Base-by-base conservation (phyloP, 2,329 filamentous ascomycete species). In the Penicillium sp. region DNA sequence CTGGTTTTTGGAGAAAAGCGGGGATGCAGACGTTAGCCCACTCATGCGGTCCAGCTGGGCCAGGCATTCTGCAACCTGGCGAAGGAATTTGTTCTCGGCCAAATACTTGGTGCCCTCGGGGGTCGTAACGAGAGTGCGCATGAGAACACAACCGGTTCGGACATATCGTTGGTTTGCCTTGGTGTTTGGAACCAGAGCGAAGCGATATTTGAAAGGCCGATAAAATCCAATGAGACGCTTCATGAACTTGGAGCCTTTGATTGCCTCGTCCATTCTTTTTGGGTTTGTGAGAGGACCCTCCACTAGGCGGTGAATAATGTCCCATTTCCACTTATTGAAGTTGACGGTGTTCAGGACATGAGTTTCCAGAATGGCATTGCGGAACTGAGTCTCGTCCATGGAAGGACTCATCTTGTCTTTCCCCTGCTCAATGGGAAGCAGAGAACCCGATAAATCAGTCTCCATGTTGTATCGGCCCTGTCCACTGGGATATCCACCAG, bases 321-420 rank as follows among this genome's bases (percentile, higher is more conserved):
- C 91, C 94, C 95, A 99, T 70, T 96, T 93, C 94, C 94, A 99
- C 72, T 99, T 99, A 39, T 86, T 81, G 68, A 90, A 96, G 65
- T 96, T 97, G 60, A 91, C 91, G 59, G 90, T 94, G 61, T 88
- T 90, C 45, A 97, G 79, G 2, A 99, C 91, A 53, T 91, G 87
- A 4, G 91, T 94, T 59, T 97, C 80, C 39, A 82, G 72, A 69
- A 89, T 82, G 29, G 85, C 76, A 53, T 80, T 81, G 41, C 85
- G 80, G 65, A 89, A 88, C 53, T 83, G 81, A 1, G 80, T 80
- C 65, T 88, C 85, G 61, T 89, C 86, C 76, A 88, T 84, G 27
- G 82, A 77, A 52, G 84, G 81, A 50, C 80, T 84, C 47, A 85
- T 76, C 65, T 86, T 85, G 41, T 87, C 77, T 79, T 69, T 77